Percentiles rank a stretch among this genome's conserved stretches.
Evolutionary conservation across 1,284 basidiomycete genomes (phyloP).

Genomic region (Volvariella surrecta): DNA sequence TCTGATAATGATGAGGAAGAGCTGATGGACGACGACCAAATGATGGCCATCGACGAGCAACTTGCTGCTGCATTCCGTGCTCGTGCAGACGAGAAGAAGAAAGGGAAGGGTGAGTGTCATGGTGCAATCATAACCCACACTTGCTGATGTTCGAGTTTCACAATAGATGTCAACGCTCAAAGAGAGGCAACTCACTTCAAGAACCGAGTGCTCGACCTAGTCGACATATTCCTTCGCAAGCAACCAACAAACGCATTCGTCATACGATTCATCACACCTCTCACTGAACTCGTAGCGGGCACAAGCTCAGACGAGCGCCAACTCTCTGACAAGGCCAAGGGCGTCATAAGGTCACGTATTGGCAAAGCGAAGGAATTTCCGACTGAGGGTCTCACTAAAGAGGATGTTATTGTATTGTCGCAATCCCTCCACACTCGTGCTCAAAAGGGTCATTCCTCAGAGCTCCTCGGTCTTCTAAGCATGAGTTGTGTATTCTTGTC

Average conservation of each 20-base stretch:
- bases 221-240: slow-evolving; percentile 77
- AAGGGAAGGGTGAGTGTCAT: slow-evolving; percentile 44
- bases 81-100: slow-evolving; percentile 53
- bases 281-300: slow-evolving; percentile 65
- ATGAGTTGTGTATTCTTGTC: slow-evolving; percentile 70
- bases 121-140: slow-evolving; percentile 2
- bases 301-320: slow-evolving; percentile 75
- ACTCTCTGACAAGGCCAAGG: slow-evolving; percentile 77
- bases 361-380: slow-evolving; percentile 70
- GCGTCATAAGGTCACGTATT: slow-evolving; percentile 70
- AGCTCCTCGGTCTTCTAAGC: slow-evolving; percentile 57
- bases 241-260: slow-evolving; percentile 64
- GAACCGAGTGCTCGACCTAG: slow-evolving; percentile 87
- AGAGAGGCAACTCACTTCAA: slow-evolving; percentile 91
- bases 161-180: slow-evolving; percentile 53
- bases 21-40: slow-evolving; percentile 92
- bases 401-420: slow-evolving; percentile 36
- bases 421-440: slow-evolving; percentile 70
- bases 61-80: slow-evolving; percentile 84
- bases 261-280: slow-evolving; percentile 64
- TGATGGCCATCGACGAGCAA: slow-evolving; percentile 94
- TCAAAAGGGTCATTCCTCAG: slow-evolving; percentile 55
- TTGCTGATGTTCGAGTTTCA: slow-evolving; percentile 5
- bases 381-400: slow-evolving; percentile 16
- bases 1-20: slow-evolving; percentile 59